Base-by-base conservation (phyloP, 192 early-diverging fungal species). In the Rhizophagus sp. region DNA sequence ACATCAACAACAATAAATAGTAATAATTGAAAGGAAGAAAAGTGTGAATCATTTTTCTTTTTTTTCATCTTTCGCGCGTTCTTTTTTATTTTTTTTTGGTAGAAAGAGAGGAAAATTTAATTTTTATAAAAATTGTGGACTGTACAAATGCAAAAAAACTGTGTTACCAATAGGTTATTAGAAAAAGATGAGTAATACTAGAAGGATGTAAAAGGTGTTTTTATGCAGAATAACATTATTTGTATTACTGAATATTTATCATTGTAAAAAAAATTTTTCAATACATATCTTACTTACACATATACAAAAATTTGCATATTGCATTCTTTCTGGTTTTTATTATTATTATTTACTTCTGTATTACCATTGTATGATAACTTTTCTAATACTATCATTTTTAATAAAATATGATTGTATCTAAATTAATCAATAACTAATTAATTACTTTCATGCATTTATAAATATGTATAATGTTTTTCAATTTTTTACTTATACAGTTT, bases 401-500 rank as follows among this genome's bases (percentile, higher is more conserved):
- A 15, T 15, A 50, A 34, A 50, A 15, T 17, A 17, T 50, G 49
- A 50, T 41, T 36, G 7, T 41, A 41, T 41, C 0, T 41, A 41
- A 47, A 47, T 7, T 44, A 44, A 44, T 0, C 10, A 44, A 44
- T 44, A 44, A 44, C 11, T 47, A 47, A 44, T 47, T 47, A 47
- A 44, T 47, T 47, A 47, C 44, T 47, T 47, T 12, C 44, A 47
- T 41, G 34, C 34, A 36, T 36, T 36, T 36, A 36, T 36, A 36
- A 41, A 41, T 41, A 41, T 30, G 30, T 30, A 30, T 30, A 30
- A 30, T n/a, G n/a, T 30, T 30, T 41, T 41, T 41, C 6, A 5
- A 41, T 12, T 11, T 9, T 47, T 47, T 47, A 1, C 44, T 87
- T 85, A 92, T 36, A 88, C 81, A 64, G 88, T 79, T 17, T 84